Evolutionary conservation across 352 stramenopile species (phyloP), one percentile per base, ranked within the genome.

Genomic region (Phytophthora sansomeana): DNA sequence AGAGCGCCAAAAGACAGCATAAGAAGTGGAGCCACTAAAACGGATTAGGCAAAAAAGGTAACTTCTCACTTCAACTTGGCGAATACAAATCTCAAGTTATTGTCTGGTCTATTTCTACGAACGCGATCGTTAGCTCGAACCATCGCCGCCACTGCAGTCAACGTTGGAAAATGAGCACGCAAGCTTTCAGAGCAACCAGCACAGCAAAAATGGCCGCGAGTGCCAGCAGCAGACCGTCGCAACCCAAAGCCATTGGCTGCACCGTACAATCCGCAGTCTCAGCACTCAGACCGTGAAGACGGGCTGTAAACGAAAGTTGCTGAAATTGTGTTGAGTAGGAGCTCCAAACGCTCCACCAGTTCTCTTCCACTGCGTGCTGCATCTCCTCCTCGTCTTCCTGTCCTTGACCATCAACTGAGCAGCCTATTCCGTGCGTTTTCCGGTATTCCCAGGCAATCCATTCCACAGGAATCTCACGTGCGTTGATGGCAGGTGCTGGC

Each of bases 381-480:
- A 35, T 13, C 21, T 19, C 54, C 46, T 58, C 54, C 11, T 55
- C 62, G n/a, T 55, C 21, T 9, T 41, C 29, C 8, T 26, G 29
- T 36, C 48, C 38, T 42, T 64, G 43, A 3, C 41, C 26, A 30
- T 53, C 36, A 5, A 57, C 35, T 11, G 28, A 30, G 33, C 44
- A 64, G 10, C 14, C 17, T 3, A n/a, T 5, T 2, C 53, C 62
- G 24, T 44, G 48, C 8, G 48, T 21, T 47, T 35, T 35, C 11
- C 43, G 36, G n/a, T 50, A 53, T 30, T 64, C 53, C 4, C 17
- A 29, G 4, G 42, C 19, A 14, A 69, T 41, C 43, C 62, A 63
- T 21, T 54, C 38, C 46, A 55, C 38, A 28, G 62, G 62, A 24
- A 68, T 56, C 8, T 67, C 49, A 1, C 59, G 39, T 19, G 59